A percentile compares a stretch with the other conserved stretches of the same genome.
Conservation (phyloP, 768 basidiomycete species). For the Dictyophora rubrovolvata region DNA sequence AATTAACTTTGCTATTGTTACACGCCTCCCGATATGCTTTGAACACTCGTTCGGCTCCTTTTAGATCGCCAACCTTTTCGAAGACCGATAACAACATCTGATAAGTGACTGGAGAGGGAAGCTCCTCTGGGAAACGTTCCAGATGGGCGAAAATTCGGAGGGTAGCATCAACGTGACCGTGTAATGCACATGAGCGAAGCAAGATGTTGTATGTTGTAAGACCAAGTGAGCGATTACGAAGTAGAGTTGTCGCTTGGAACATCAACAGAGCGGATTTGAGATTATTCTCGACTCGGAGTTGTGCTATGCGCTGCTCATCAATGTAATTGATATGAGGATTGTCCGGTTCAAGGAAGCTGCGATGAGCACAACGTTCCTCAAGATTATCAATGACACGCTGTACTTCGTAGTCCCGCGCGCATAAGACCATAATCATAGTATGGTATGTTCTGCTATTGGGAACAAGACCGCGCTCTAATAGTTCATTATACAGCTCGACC, state of each 20-base stretch:
- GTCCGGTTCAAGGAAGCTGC: slow-evolving; percentile 19
- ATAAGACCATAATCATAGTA: slow-evolving; percentile 49
- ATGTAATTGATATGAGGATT: slow-evolving; percentile 14
- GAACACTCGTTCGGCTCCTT: slow-evolving; percentile 51
- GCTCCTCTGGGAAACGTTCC: slow-evolving; percentile 31
- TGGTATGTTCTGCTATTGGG: slow-evolving; percentile 59
- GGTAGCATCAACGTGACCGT: slow-evolving; percentile 49
- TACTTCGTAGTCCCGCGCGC: slow-evolving; percentile 59
- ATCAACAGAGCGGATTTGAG: slow-evolving; percentile 61
- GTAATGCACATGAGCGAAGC: slow-evolving; percentile 50
- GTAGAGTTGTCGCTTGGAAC: slow-evolving; percentile 48
- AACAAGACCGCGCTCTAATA: slow-evolving; percentile 48
- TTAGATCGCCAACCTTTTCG: slow-evolving; percentile 38
- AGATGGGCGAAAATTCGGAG: slow-evolving; percentile 55
- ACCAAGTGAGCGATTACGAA: slow-evolving; percentile 21
- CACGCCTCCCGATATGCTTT: slow-evolving; percentile 40
- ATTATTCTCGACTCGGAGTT: slow-evolving; percentile 55
- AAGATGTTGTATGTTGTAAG: slow-evolving; percentile 40
- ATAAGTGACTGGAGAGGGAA: slow-evolving; percentile 33
- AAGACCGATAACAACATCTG: slow-evolving; percentile 50
- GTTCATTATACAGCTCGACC: slow-evolving; percentile 60
- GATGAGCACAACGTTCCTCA: slow-evolving; percentile 31
- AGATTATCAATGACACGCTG: slow-evolving; percentile 32
- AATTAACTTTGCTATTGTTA: slow-evolving; percentile 27
- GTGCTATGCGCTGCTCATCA: slow-evolving; percentile 30